Conservation (phyloP, 106 monocot genomes). For the Allium sativum region DNA sequence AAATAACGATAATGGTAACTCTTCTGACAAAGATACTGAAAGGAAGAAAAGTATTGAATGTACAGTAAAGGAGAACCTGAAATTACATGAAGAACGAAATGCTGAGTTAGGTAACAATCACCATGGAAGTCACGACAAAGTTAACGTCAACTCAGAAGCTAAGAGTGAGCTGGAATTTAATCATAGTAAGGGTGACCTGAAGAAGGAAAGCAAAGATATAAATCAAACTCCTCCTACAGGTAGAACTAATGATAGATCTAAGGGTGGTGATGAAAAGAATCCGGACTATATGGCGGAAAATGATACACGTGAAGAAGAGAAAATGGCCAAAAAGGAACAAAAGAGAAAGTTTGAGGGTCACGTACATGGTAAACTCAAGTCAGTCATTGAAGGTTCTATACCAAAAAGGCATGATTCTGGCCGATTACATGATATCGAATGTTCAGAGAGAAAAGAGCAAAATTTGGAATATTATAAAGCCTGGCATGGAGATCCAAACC, state of each 20-base stretch:
- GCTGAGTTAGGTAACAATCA: conserved; percentile 6
- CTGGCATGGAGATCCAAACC: conserved; percentile 28
- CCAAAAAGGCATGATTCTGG: conserved; percentile 37
- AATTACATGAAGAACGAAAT: conserved; percentile 19
- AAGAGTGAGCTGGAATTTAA: conserved; percentile 20
- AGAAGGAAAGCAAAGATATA: conserved; percentile 29
- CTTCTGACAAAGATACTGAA: not conserved
- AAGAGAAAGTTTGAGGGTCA: conserved; percentile 25
- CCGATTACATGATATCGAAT: conserved; percentile 20
- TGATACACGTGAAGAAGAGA: conserved; percentile 25
- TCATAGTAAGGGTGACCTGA: conserved; percentile 20
- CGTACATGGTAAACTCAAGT: conserved; percentile 26
- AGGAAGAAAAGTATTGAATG: conserved; percentile 6
- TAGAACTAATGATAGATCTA: conserved; percentile 14
- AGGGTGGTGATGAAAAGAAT: conserved; percentile 17
- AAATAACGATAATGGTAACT: conserved; percentile 9
- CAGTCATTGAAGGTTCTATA: conserved; percentile 18
- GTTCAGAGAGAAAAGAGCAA: conserved; percentile 32
- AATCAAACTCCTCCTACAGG: conserved; percentile 19
- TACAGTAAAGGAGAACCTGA: conserved; percentile 8
- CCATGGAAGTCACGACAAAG: conserved; percentile 14
- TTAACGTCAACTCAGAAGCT: conserved; percentile 9
- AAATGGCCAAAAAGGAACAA: conserved; percentile 20
- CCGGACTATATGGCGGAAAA: conserved; percentile 20
- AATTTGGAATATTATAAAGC: conserved; percentile 24